Evolutionary conservation across 768 basidiomycete species (phyloP).

Genomic region (Serpula lacrymans): DNA sequence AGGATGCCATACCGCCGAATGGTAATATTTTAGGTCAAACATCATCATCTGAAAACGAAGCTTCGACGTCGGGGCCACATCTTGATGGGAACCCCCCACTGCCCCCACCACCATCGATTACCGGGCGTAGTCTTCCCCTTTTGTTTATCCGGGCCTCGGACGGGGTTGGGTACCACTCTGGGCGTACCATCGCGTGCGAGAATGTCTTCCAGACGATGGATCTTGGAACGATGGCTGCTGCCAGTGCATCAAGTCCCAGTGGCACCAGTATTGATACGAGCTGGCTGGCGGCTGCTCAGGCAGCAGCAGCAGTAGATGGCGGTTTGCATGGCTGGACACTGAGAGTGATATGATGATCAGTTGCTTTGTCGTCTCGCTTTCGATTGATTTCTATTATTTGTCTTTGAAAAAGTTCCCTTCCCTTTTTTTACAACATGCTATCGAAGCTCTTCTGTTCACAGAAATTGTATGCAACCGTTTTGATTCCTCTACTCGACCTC

Average conservation of each 20-base stretch:
- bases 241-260: slow-evolving; percentile 40
- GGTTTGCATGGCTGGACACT: slow-evolving; percentile 77
- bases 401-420: slow-evolving; percentile 18
- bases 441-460: background rate
- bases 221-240: slow-evolving; percentile 43
- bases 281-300: slow-evolving; percentile 76
- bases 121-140: slow-evolving; percentile 70
- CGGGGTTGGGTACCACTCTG: slow-evolving; percentile 88
- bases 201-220: slow-evolving; percentile 74
- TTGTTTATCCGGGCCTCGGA: slow-evolving; percentile 79
- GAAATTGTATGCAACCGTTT: slow-evolving; percentile 4
- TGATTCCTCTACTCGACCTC: too few relatives aligned
- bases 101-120: slow-evolving; percentile 46
- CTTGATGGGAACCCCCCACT: slow-evolving; percentile 22
- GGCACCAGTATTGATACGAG: slow-evolving; percentile 50
- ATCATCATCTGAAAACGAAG: slow-evolving; percentile 21
- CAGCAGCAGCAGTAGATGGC: slow-evolving; percentile 61
- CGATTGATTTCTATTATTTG: slow-evolving; percentile 11
- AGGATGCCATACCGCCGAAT: slow-evolving; percentile 53
- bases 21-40: slow-evolving; percentile 38
- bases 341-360: slow-evolving; percentile 59
- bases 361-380: slow-evolving; percentile 22
- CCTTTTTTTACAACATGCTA: slow-evolving; percentile 7
- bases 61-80: slow-evolving; percentile 21
- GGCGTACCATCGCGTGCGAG: slow-evolving; percentile 79